These are phyloP conservation scores for slime mould (Dictyostelium discoideum) DNA, from an alignment of 78 protist genomes.

Conservation along the genomic window DNA sequence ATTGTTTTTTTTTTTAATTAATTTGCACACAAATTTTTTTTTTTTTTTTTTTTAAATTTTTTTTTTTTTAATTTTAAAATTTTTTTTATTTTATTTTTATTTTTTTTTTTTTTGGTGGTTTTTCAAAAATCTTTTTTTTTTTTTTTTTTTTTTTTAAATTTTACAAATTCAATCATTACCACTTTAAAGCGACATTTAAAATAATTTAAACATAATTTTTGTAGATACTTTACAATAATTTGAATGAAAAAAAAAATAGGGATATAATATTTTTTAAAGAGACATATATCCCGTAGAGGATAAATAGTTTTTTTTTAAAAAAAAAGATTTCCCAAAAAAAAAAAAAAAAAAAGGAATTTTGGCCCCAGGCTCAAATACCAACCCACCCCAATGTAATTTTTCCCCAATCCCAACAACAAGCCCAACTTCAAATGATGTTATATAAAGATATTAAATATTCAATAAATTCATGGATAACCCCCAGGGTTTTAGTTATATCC, in stretches of 20 bases:
- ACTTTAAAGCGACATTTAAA: neutral
- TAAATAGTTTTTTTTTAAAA: neutral
- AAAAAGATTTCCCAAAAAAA: neutral
- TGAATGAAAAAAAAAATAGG: neutral
- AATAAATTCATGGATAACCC: slow-evolving; percentile 56
- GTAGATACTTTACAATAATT: neutral
- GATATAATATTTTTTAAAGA: neutral
- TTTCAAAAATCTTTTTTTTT: neutral
- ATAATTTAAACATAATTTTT: neutral
- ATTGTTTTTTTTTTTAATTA: too few species aligned
- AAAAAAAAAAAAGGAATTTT: neutral
- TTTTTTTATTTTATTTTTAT: neutral
- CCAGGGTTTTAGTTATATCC: slow-evolving; percentile 46
- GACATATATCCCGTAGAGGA: neutral
- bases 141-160: neutral
- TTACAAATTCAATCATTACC: neutral
- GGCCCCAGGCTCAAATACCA: neutral
- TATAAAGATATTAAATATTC: slow-evolving; percentile 46
- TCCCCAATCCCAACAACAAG: neutral
- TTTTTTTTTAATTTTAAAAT: neutral
- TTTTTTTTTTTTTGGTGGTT: neutral
- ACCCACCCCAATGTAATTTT: neutral
- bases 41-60: too few species aligned
- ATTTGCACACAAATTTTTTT: too few species aligned
- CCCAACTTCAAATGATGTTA: slow-evolving; percentile 18